Evolutionary conservation across 495 filamentous ascomycete species (phyloP), one percentile per base, ranked within the genome.

Genomic region (Jackrogersella multiformis): DNA sequence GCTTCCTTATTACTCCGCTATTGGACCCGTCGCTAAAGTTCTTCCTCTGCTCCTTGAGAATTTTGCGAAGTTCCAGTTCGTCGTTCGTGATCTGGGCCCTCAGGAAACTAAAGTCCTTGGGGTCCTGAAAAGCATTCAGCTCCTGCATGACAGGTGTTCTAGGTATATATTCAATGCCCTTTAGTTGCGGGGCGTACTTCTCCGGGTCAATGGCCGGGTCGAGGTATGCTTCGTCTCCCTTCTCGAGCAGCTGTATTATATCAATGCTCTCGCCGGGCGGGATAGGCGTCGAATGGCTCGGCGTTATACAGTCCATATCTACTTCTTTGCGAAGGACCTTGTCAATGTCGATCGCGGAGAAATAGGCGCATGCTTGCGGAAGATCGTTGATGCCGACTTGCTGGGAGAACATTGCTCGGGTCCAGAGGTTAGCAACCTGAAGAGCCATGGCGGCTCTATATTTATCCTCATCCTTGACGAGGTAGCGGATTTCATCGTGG

Each of bases 301-400:
- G 95, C 0, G 95, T 99, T 46, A 97, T 76, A 74, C 95, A 99
- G 72, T 97, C 91, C 92, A 99, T 96, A 73, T 98, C 89, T 16
- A 99, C 96, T 72, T 99, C 95, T 74, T 99, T 99, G 34, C 95
- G 89, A 13, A 99, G 84, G 7, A 99, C 93, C 60, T 89, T 85
- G 72, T 99, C 95, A 64, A 99, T 92, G 70, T 99, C 95, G 16
- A 99, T 87, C 1, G 95, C 93, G 1, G 91, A 96, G 80, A 99
- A 99, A 77, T 91, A 99, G 18, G 95, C 95, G 70, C 93, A 97
- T 3, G 88, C 87, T 74, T 97, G 95, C 2, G 95, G 95, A 5
- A 99, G 86, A 71, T 99, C 96, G 61, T 96, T 80, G 66, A 98
- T 99, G 38, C 95, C 95, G 65, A 98, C 91, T 78, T 98, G 94